Evolutionary conservation across 1,284 basidiomycete genomes (phyloP).

Genomic region (Neolentinus lepideus): DNA sequence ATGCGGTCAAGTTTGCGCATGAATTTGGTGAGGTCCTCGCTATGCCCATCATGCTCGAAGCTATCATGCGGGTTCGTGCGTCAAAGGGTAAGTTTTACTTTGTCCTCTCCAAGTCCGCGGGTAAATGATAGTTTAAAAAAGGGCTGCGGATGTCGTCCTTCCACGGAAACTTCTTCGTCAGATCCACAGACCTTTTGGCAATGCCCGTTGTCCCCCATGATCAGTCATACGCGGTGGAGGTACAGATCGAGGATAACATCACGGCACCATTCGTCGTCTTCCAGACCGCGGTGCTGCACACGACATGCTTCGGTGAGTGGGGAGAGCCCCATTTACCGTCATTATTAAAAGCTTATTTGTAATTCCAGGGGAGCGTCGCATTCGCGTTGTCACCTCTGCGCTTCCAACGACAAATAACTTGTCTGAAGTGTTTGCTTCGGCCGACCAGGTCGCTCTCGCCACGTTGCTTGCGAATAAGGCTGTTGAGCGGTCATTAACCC

Average conservation of each 20-base stretch:
- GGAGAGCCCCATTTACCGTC: constrained; percentile 1
- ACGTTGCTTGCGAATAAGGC: constrained; percentile 95
- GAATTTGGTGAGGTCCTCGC: constrained; percentile 93
- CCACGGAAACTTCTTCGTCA: constrained; percentile 99
- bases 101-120: not conserved
- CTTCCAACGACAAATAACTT: constrained; percentile 91
- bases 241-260: constrained; percentile 96
- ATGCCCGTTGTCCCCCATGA: constrained; percentile 96
- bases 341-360: constrained; percentile 1
- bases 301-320: constrained; percentile 81
- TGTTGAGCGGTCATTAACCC: constrained; percentile 86
- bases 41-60: constrained; percentile 94
- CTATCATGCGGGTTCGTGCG: constrained; percentile 95
- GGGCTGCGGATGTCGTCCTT: constrained; percentile 95
- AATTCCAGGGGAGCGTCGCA: constrained; percentile 79
- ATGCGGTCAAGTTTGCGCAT: constrained; percentile 96
- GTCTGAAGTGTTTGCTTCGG: constrained; percentile 92
- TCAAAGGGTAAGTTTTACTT: constrained; percentile 60
- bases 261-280: constrained; percentile 91
- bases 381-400: constrained; percentile 91
- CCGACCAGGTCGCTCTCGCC: constrained; percentile 89
- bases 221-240: constrained; percentile 95
- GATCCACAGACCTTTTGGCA: constrained; percentile 94
- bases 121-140: constrained; percentile 16
- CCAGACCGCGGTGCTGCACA: constrained; percentile 95